Conservation (phyloP, 352 stramenopile genomes). For the Phytopythium chamaehyphon region DNA sequence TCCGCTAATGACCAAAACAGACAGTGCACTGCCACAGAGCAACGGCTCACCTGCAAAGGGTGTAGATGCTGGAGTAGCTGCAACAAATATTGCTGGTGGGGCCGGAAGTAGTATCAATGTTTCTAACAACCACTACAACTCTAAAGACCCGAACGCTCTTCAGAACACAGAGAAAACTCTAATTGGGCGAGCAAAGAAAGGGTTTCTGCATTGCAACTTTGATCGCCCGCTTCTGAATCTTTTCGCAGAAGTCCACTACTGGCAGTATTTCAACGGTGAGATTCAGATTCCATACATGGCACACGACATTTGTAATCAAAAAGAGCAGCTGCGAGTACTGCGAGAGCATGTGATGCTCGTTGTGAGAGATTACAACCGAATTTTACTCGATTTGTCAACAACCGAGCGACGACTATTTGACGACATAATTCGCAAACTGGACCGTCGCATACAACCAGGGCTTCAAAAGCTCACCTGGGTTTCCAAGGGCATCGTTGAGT, state of each 20-base stretch:
- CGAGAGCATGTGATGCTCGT: constrained; percentile 94
- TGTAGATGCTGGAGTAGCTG: not conserved
- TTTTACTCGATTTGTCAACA: constrained; percentile 87
- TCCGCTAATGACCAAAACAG: constrained; percentile 82
- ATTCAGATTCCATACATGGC: constrained; percentile 94
- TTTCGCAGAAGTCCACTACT: constrained; percentile 92
- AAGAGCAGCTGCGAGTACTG: constrained; percentile 88
- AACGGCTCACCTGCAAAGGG: not conserved
- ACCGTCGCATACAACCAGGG: constrained; percentile 90
- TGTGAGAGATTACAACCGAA: constrained; percentile 94
- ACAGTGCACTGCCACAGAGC: constrained; percentile 1
- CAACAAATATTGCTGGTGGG: not conserved
- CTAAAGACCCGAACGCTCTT: constrained; percentile 55
- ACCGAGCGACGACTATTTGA: constrained; percentile 92
- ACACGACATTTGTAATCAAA: constrained; percentile 94
- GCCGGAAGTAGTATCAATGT: constrained; percentile 24
- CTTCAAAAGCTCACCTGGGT: constrained; percentile 94
- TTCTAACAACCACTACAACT: constrained; percentile 16
- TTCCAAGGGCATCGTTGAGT: constrained; percentile 90
- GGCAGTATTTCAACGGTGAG: constrained; percentile 91
- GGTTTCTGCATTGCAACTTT: constrained; percentile 94
- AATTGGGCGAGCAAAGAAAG: constrained; percentile 74
- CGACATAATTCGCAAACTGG: constrained; percentile 93
- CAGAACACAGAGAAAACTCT: constrained; percentile 81
- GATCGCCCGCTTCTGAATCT: constrained; percentile 90